Evolutionary conservation across 129 eudicot species (phyloP), one percentile per base, ranked within the genome.

Genomic region (Scalesia atractyloides): DNA sequence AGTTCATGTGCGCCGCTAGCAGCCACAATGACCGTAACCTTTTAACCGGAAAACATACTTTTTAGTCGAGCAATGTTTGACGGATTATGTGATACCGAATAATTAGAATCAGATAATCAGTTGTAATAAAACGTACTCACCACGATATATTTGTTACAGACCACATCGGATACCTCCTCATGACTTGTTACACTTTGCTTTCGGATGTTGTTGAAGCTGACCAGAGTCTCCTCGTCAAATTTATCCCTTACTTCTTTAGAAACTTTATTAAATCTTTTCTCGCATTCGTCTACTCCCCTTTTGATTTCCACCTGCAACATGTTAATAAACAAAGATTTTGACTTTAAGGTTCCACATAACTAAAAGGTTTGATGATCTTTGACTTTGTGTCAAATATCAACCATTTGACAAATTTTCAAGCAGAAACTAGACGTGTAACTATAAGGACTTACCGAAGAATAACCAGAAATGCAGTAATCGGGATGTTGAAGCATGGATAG

Each of bases 171-270:
- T 30, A 30, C 34, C 62, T 66, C 80, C 66, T 60, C 66, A 59
- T 60, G 66, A 60, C 48, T 66, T 22, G 81, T 80, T 63, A 83
- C 61, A 69, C 79, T 84, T 72, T 85, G 82, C 78, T 83, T 86
- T 62, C 68, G 86, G 10, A 88, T 82, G 79, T 77, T 86, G 83
- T 91, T 91, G 72, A 84, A 82, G 37, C 88, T 91, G 66, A 91
- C 90, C 24, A 92, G 75, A 19, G 97, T 92, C 83, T 92, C 97
- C 74, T 92, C 97, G 68, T 86, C 91, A 73, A 92, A 89, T 74
- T 92, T 92, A 1, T 87, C 93, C 50, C 96, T 85, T 78, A 88
- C 97, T 69, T 92, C 93, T 30, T 77, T 83, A 18, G 94, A 92
- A 33, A 88, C 87, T 74, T 84, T 76, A 71, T 88, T 89, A 69